A percentile compares a stretch with the other conserved stretches of the same genome.
These are phyloP conservation scores for Saccharum spontaneum DNA, from an alignment of 176 grass and related monocot species.

Conservation along the genomic window DNA sequence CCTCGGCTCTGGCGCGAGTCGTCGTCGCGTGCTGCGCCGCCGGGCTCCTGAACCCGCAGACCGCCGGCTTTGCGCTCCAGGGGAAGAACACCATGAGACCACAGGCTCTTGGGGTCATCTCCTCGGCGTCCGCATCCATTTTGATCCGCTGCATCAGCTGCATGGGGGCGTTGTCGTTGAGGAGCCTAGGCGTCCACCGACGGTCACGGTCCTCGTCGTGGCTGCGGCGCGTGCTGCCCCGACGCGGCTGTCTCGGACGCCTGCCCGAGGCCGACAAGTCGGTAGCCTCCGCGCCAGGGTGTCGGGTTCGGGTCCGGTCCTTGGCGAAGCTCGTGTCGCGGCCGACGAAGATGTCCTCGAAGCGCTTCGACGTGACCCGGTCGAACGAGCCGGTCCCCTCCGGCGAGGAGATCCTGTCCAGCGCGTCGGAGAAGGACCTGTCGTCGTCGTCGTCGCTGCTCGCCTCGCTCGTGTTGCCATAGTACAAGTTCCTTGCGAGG, in stretches of 20 bases:
- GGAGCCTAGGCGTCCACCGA: background rate
- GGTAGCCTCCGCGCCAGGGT: conserved; percentile 12
- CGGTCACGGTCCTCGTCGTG: conserved; percentile 18
- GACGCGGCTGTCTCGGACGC: conserved; percentile 18
- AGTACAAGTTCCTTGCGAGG: conserved; percentile 28
- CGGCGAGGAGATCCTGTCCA: conserved; percentile 61
- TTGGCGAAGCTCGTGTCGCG: conserved; percentile 66
- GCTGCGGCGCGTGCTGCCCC: conserved; percentile 13
- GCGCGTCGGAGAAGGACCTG: conserved; percentile 64
- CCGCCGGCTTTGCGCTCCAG: conserved; percentile 69
- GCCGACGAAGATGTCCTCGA: conserved; percentile 57
- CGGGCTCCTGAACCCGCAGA: conserved; percentile 52
- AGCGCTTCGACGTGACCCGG: conserved; percentile 52
- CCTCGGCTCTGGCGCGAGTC: background rate
- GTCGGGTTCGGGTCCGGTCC: conserved; percentile 46
- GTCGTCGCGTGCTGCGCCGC: background rate
- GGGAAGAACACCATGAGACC: conserved; percentile 91
- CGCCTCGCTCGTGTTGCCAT: conserved; percentile 47
- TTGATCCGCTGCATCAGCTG: conserved; percentile 36
- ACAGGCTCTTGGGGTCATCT: conserved; percentile 64
- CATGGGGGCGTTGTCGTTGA: conserved; percentile 20
- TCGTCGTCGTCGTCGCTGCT: conserved; percentile 57
- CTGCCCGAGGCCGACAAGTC: conserved; percentile 43
- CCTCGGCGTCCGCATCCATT: conserved; percentile 40
- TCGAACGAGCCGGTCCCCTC: conserved; percentile 74